Conservation (phyloP, 805 yeast species). For the Candida peoriensis region DNA sequence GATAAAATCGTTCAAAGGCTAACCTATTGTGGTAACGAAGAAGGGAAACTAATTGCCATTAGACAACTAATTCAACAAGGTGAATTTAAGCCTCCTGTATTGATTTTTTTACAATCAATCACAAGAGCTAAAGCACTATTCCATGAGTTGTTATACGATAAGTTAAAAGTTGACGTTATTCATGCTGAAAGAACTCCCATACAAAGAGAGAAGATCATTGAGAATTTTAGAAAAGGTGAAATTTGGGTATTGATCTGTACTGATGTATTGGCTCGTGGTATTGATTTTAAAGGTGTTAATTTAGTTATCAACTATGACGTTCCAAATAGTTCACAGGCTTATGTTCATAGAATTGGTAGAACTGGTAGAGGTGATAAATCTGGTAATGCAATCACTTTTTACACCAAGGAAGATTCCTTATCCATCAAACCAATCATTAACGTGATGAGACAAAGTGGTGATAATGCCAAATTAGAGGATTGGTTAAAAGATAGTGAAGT, state of each 20-base stretch:
- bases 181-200: constrained; percentile 90
- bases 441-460: constrained; percentile 93
- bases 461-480: constrained; percentile 44
- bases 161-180: constrained; percentile 87
- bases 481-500: constrained; percentile 82
- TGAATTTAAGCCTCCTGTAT: constrained; percentile 86
- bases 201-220: constrained; percentile 82
- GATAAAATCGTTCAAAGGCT: constrained; percentile 75
- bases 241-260: constrained; percentile 96
- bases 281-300: constrained; percentile 94
- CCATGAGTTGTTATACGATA: constrained; percentile 89
- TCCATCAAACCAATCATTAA: constrained; percentile 81
- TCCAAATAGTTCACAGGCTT: constrained; percentile 89
- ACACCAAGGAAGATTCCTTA: constrained; percentile 80
- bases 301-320: constrained; percentile 94
- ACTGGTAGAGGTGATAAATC: constrained; percentile 91
- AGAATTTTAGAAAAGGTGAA: constrained; percentile 82
- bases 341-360: constrained; percentile 97
- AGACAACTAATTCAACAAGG: constrained; percentile 83
- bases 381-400: constrained; percentile 88
- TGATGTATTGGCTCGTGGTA: constrained; percentile 94
- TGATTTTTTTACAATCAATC: constrained; percentile 87
- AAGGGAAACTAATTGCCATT: constrained; percentile 89
- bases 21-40: constrained; percentile 86
- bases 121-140: constrained; percentile 92